Conservation (phyloP, 129 eudicot species). For the Calendula officinalis region DNA sequence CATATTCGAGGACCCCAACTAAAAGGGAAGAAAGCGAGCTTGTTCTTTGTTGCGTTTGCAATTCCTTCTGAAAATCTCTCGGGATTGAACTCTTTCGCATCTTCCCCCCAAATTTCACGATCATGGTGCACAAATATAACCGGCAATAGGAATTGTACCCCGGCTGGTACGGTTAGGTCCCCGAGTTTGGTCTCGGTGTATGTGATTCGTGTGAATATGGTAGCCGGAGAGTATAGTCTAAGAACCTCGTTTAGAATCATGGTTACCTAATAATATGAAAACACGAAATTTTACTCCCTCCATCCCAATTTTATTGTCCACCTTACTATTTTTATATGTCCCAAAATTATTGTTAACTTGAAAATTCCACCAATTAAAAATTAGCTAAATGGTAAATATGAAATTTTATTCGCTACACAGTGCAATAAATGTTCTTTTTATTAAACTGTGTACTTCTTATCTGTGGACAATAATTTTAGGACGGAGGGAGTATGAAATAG, state of each 20-base stretch:
- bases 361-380: too few relatives aligned
- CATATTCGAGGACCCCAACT: conserved; percentile 69
- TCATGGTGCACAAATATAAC: conserved; percentile 50
- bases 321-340: too few relatives aligned
- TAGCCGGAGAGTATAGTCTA: conserved; percentile 49
- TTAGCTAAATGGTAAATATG: too few relatives aligned
- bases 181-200: conserved; percentile 40
- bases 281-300: too few relatives aligned
- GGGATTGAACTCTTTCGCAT: conserved; percentile 54
- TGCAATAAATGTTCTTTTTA: too few relatives aligned
- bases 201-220: conserved; percentile 33
- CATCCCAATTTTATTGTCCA: too few relatives aligned
- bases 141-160: conserved; percentile 46
- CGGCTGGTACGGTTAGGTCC: conserved; percentile 43
- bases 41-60: conserved; percentile 51
- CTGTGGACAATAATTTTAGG: too few relatives aligned
- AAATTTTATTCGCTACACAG: too few relatives aligned
- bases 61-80: conserved; percentile 62
- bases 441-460: too few relatives aligned
- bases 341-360: too few relatives aligned
- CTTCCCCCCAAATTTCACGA: conserved; percentile 53
- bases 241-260: conserved; percentile 51
- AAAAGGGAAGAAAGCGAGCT: conserved; percentile 50
- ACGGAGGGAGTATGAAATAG: too few relatives aligned
- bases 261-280: conserved; percentile 34